Conservation (phyloP, 192 early-diverging fungal genomes). For the Backusella mclennaniae region DNA sequence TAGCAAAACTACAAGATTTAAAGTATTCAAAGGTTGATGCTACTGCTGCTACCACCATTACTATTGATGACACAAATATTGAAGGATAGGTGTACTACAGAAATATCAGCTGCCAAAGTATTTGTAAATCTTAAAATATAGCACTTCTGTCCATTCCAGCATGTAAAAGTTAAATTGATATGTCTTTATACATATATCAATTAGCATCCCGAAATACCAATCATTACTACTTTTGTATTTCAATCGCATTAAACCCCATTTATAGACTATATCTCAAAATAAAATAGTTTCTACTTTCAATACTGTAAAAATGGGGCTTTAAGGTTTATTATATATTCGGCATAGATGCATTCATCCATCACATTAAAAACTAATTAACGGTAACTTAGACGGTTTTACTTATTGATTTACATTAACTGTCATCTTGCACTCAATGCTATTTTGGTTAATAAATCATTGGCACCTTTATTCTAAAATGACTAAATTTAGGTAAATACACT, state of each 20-base stretch:
- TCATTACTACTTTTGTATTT: too few species aligned
- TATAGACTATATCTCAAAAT: too few species aligned
- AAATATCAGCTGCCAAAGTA: neutral
- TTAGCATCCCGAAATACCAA: too few species aligned
- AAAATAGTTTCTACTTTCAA: too few species aligned
- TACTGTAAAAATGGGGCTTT: too few species aligned
- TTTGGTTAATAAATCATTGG: neutral
- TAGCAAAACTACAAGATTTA: neutral
- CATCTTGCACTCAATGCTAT: neutral
- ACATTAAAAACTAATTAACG: neutral
- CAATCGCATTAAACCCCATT: too few species aligned
- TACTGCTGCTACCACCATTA: neutral
- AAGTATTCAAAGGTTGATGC: neutral
- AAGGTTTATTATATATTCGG: neutral
- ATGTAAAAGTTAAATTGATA: too few species aligned
- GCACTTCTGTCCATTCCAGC: neutral
- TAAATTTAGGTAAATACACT: neutral
- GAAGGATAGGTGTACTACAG: too few species aligned
- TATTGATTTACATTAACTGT: neutral
- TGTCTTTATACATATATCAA: too few species aligned
- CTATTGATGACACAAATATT: too few species aligned
- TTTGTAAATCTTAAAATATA: neutral
- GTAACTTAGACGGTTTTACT: neutral
- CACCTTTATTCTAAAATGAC: neutral
- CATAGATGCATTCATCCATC: neutral